Percentiles rank a stretch among this genome's conserved stretches.
Conservation (phyloP, 129 eudicot genomes). For the Pittosporum tobira region DNA sequence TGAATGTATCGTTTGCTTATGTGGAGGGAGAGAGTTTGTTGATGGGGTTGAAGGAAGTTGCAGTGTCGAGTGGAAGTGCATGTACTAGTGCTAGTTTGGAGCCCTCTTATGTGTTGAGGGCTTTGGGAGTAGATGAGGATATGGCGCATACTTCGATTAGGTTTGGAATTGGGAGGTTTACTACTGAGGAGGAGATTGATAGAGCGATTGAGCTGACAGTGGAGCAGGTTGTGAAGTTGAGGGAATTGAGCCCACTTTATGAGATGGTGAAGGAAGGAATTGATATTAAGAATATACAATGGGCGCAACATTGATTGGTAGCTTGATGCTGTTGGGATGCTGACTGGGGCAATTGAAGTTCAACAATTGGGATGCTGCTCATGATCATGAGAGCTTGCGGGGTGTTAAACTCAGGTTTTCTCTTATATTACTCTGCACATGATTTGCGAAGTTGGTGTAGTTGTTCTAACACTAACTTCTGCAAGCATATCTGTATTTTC, state of each 20-base stretch:
- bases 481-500: conserved; percentile 4
- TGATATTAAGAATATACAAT: conserved; percentile 82
- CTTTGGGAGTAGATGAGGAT: conserved; percentile 96
- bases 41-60: conserved; percentile 98
- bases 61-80: conserved; percentile 98
- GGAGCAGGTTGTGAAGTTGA: conserved; percentile 74
- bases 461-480: conserved; percentile 11
- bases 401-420: conserved; percentile 16
- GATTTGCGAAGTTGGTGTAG: conserved; percentile 1
- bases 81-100: conserved; percentile 99
- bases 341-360: neutral
- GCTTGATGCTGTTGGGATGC: neutral
- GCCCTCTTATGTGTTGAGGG: conserved; percentile 91
- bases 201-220: conserved; percentile 76
- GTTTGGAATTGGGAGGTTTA: conserved; percentile 98
- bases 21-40: conserved; percentile 98
- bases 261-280: conserved; percentile 95
- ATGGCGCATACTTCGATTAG: conserved; percentile 98
- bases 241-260: conserved; percentile 98
- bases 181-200: conserved; percentile 93
- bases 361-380: conserved; percentile 4
- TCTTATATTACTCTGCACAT: conserved; percentile 6
- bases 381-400: conserved; percentile 4
- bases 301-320: conserved; percentile 65
- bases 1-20: conserved; percentile 90